Evolutionary conservation across 1,139 yeast genomes (phyloP), one percentile per base, ranked within the genome.

Genomic region (Meyerozyma guilliermondii): DNA sequence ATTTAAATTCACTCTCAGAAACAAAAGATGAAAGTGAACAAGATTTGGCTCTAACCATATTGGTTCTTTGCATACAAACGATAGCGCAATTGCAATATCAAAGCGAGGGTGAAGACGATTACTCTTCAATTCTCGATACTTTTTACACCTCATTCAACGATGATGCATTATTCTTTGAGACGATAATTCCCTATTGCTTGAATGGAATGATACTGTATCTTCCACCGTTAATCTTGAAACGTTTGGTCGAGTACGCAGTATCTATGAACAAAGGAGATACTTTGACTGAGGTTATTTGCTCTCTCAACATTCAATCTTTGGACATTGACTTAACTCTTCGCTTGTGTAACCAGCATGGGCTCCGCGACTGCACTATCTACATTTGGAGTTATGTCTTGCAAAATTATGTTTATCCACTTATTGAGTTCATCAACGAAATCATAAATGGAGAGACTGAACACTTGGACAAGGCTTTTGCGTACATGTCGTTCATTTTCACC

Each of bases 251-350:
- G 35, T 63, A 68, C 41, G 80, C 78, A 50, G 69, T 75, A 0
- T 48, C 60, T 0, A 51, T 54, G 3, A 65, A 63, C 2, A 60
- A 68, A 37, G 77, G 82, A 1, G 72, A 71, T 3, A 56, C 66
- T 1, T 65, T 88, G 17, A 87, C 87, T 37, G 81, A 81, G 45
- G 58, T 88, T 20, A 65, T 88, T 13, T 83, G 94, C 51, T 62
- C 78, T 9, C 60, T 88, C 20, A 88, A 87, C 53, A 71, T 84
- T 10, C 51, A 65, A 3, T 70, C 79, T n/a, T 68, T 89, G 45
- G 96, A 89, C 56, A 72, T 88, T 37, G 95, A 89, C 59, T 60
- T 83, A 26, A 79, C 92, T 0, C 68, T 86, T 23, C 67, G 69
- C 6, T 63, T 87, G 27, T 85, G 95, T 56, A 64, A 66, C 24